Evolutionary conservation across 1,139 yeast species (phyloP), one percentile per base, ranked within the genome.

Genomic region (Kodamaea sp.): DNA sequence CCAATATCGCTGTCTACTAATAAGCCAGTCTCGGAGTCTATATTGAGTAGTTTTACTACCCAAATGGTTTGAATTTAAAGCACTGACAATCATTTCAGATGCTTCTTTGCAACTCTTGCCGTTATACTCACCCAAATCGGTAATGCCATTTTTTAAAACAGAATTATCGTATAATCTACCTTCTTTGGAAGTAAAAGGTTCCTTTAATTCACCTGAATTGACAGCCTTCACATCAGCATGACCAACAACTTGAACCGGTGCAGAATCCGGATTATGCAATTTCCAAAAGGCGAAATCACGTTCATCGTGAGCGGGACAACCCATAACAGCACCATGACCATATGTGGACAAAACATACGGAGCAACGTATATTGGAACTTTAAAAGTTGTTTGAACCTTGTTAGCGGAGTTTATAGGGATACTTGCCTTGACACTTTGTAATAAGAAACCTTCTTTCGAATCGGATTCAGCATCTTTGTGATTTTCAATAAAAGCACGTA

Each of bases 321-420:
- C 98, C 97, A 92, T 90, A 0, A 92, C 97, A 1, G 96, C 95
- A 33, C 96, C 96, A 46, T 78, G 78, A 0, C 97, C 97, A 55
- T 90, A 90, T 5, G 75, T 67, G 5, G 85, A 80, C 29, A 90
- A 60, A 1, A 92, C 97, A 60, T 89, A 92, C 0, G 97, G 96
- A 0, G 97, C 96, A 2, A 75, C 90, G 65, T 78, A 92, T 0
- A 92, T 79, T 0, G 97, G 97, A 6, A 90, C 48, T 24, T 62
- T 49, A 42, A 38, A 67, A 0, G 27, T 33, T 3, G 39, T 31
- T 1, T 22, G 29, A 1, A 25, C 36, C 2, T 52, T 39, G 12
- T 65, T 63, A 15, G 49, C 38, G 1, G 56, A 46, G 37, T 73
- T 65, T 2, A 90, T 59, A 1, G 97, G 98, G 45, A 86, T 73